Conservation (phyloP, 495 filamentous ascomycete species). For the Penicillium alfredii region DNA sequence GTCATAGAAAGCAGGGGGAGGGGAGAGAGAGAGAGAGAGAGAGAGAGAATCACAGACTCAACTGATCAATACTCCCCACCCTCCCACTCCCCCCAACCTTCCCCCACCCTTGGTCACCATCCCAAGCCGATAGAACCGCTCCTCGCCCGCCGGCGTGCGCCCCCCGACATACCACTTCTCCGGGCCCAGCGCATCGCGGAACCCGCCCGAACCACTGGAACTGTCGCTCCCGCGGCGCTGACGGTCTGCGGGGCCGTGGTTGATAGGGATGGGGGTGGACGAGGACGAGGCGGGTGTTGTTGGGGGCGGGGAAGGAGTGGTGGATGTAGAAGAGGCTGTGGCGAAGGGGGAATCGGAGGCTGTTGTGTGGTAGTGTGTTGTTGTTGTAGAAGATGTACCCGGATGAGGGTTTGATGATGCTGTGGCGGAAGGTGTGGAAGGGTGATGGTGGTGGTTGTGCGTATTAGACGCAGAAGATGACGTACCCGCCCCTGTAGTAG, state of each 20-base stretch:
- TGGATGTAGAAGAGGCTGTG: slow-evolving; percentile 10
- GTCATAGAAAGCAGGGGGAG: no score
- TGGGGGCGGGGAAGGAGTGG: slow-evolving; percentile 19
- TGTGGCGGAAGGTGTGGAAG: slow-evolving; percentile 6
- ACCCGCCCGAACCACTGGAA: slow-evolving; percentile 69
- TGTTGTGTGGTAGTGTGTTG: slow-evolving; percentile 9
- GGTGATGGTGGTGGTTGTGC: slow-evolving; percentile 9
- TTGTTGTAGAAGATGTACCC: slow-evolving; percentile 1
- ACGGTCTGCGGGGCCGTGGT: slow-evolving; percentile 28
- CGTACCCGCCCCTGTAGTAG: no score
- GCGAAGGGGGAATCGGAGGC: slow-evolving; percentile 16
- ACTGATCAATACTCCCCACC: slow-evolving; percentile 55
- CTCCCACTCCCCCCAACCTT: slow-evolving; percentile 49
- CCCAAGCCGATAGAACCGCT: slow-evolving; percentile 73
- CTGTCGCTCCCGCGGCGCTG: slow-evolving; percentile 61
- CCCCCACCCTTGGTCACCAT: slow-evolving; percentile 51
- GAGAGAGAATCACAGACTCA: slow-evolving; percentile 47
- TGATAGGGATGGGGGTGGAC: slow-evolving; percentile 37
- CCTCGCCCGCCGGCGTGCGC: slow-evolving; percentile 75
- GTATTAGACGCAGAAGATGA: background rate
- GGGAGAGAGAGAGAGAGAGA: no score
- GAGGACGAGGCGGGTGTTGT: slow-evolving; percentile 18
- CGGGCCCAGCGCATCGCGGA: slow-evolving; percentile 65
- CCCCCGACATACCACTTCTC: slow-evolving; percentile 92
- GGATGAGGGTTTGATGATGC: slow-evolving; percentile 9